Conservation (phyloP, 306 rosid species). For the Sphenostylis stenocarpa region DNA sequence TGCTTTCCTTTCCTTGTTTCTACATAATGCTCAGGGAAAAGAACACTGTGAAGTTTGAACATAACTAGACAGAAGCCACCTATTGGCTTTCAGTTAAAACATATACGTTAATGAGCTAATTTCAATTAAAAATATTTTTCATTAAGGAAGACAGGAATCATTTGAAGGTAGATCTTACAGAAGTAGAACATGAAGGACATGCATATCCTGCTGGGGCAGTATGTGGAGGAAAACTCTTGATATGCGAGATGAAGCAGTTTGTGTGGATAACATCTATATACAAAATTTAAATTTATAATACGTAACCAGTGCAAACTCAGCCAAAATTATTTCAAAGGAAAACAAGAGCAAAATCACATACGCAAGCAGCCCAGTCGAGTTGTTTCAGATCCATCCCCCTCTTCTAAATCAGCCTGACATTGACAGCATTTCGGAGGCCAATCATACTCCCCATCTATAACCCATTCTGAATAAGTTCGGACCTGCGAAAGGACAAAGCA, state of each 20-base stretch:
- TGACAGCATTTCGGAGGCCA: conserved; percentile 96
- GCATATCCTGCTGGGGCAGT: conserved; percentile 98
- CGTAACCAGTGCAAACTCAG: conserved; percentile 25
- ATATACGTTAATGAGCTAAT: background rate
- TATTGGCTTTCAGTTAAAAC: conserved; percentile 4
- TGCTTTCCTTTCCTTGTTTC: background rate
- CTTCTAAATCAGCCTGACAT: conserved; percentile 74
- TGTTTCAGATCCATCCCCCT: conserved; percentile 65
- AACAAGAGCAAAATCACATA: conserved; percentile 53
- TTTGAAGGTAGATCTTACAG: conserved; percentile 59
- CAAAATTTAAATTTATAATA: conserved; percentile 35
- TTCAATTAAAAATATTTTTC: conserved; percentile 5
- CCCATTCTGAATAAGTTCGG: conserved; percentile 98
- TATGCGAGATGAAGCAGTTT: conserved; percentile 83
- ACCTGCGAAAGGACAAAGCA: conserved; percentile 51
- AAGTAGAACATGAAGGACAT: conserved; percentile 87
- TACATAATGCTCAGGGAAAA: conserved; percentile 11
- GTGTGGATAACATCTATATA: conserved; percentile 82
- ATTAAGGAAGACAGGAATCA: conserved; percentile 20
- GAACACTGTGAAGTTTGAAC: conserved; percentile 21
- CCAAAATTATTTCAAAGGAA: conserved; percentile 18
- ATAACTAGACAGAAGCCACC: conserved; percentile 4
- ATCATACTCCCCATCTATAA: conserved; percentile 90
- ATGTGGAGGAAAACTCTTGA: conserved; percentile 90
- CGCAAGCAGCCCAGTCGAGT: conserved; percentile 98